Percentiles rank a stretch among this genome's conserved stretches.
Conservation (phyloP, 2,329 filamentous ascomycete genomes). For the Sporothrix globosa region DNA sequence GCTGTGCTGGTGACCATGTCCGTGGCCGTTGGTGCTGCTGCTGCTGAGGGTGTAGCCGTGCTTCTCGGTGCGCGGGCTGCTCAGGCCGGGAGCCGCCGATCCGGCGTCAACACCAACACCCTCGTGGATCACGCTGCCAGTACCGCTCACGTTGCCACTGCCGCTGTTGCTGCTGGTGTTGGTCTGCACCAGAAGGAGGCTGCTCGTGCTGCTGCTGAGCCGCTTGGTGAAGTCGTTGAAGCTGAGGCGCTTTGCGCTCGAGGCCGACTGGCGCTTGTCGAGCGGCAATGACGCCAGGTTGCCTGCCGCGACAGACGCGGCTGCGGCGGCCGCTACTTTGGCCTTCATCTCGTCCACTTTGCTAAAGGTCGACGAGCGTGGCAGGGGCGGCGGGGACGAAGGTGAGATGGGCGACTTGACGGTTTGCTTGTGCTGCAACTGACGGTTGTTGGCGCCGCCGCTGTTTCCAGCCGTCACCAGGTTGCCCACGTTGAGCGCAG, state of each 20-base stretch:
- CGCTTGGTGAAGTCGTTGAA: conserved; percentile 65
- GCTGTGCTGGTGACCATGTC: conserved; percentile 21
- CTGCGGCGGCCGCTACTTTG: not conserved
- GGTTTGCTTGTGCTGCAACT: conserved; percentile 43
- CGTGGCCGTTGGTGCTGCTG: conserved; percentile 43
- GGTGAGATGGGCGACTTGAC: conserved; percentile 37
- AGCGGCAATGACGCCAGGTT: conserved; percentile 22
- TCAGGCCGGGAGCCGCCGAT: conserved; percentile 29
- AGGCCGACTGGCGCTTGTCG: conserved; percentile 56
- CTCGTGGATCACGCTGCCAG: conserved; percentile 40
- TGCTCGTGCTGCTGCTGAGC: conserved; percentile 63
- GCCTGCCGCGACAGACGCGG: conserved; percentile 25
- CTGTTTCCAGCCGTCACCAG: conserved; percentile 30
- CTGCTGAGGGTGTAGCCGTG: conserved; percentile 41
- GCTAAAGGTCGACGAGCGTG: conserved; percentile 29
- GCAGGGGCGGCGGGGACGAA: conserved; percentile 36
- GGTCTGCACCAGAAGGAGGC: conserved; percentile 63
- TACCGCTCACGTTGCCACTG: conserved; percentile 42
- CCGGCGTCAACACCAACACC: not conserved
- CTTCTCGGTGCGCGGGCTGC: conserved; percentile 27
- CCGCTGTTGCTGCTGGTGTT: conserved; percentile 54
- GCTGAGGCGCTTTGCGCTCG: conserved; percentile 61
- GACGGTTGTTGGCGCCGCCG: conserved; percentile 31
- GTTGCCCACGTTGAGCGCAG: conserved; percentile 46
- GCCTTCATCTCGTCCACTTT: conserved; percentile 21